These are phyloP conservation scores for Pythium apleroticum DNA, from an alignment of 352 stramenopile genomes.

Conservation along the genomic window DNA sequence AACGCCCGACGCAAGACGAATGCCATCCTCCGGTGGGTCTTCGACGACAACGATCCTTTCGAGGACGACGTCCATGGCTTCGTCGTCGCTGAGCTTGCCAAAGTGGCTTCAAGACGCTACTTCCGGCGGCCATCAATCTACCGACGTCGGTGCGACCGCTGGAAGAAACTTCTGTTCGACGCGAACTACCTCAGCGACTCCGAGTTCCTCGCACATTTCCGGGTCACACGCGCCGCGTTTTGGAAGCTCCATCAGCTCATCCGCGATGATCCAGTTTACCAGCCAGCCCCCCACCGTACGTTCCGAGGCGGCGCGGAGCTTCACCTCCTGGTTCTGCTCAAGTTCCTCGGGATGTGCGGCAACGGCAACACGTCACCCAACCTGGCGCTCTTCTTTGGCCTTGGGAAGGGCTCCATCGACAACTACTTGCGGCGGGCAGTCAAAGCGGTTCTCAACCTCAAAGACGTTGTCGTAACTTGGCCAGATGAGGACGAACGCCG, in stretches of 20 bases:
- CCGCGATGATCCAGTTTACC: constrained; percentile 14
- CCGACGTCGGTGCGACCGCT: no score
- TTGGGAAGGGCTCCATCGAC: constrained; percentile 22
- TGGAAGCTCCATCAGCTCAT: constrained; percentile 11
- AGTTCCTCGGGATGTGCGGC: constrained; percentile 28
- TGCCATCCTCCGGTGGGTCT: no score
- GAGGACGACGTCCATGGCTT: no score
- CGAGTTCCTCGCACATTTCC: constrained; percentile 18
- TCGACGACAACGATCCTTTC: not conserved
- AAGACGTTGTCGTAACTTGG: constrained; percentile 20
- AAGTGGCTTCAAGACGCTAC: constrained; percentile 3
- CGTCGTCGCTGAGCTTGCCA: no score
- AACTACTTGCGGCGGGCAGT: constrained; percentile 26
- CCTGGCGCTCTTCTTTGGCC: constrained; percentile 28
- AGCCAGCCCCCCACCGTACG: no score
- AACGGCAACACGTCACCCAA: constrained; percentile 26
- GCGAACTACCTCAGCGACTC: not conserved
- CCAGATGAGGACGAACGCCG: constrained; percentile 12
- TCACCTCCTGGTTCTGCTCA: constrained; percentile 27
- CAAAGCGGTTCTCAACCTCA: no score
- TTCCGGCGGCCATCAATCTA: no score
- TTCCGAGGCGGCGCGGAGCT: constrained; percentile 10
- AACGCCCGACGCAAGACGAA: no score
- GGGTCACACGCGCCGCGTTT: constrained; percentile 13
- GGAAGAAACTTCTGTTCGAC: constrained; percentile 10